phyloP scores from a whole-genome alignment of 1,284 basidiomycete species.

The Sanguinoderma infundibulare region DNA sequence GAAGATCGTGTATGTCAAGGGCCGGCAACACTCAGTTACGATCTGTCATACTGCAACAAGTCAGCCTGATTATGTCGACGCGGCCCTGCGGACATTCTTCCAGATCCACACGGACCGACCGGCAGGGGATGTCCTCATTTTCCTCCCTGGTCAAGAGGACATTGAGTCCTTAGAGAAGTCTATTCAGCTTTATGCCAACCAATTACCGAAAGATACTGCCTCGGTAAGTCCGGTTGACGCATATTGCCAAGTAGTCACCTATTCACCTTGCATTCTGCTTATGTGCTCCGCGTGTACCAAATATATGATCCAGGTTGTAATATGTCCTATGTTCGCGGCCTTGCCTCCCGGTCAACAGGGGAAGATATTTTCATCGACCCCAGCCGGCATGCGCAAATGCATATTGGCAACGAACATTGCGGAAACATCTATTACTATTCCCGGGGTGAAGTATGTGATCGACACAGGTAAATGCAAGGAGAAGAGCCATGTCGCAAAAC shows the following conservation, averaged over 20 bases:
- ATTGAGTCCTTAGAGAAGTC: constrained; percentile 88
- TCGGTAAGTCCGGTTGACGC: constrained; percentile 45
- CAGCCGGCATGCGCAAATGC: constrained; percentile 81
- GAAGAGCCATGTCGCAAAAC: constrained; percentile 79
- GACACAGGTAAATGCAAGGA: constrained; percentile 97
- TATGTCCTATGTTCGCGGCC: constrained; percentile 86
- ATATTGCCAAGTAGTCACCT: not conserved
- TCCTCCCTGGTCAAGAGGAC: constrained; percentile 96
- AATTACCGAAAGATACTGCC: constrained; percentile 59
- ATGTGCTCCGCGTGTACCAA: not conserved
- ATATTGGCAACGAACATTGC: constrained; percentile 96
- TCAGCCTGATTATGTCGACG: constrained; percentile 88
- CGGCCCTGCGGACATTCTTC: constrained; percentile 88
- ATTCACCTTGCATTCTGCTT: not conserved
- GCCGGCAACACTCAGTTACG: constrained; percentile 91
- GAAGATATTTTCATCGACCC: constrained; percentile 77
- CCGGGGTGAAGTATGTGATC: constrained; percentile 94
- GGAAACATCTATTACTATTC: constrained; percentile 98
- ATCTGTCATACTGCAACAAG: constrained; percentile 76
- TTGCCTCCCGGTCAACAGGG: constrained; percentile 81
- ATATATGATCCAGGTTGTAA: constrained; percentile 54
- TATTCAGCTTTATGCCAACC: constrained; percentile 67
- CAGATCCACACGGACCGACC: constrained; percentile 86
- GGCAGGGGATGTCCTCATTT: constrained; percentile 90
- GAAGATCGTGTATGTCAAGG: constrained; percentile 89